Percentiles rank a stretch among this genome's conserved stretches.
Conservation (phyloP, 495 filamentous ascomycete genomes). For the Melanomma pulvis-pyrius region DNA sequence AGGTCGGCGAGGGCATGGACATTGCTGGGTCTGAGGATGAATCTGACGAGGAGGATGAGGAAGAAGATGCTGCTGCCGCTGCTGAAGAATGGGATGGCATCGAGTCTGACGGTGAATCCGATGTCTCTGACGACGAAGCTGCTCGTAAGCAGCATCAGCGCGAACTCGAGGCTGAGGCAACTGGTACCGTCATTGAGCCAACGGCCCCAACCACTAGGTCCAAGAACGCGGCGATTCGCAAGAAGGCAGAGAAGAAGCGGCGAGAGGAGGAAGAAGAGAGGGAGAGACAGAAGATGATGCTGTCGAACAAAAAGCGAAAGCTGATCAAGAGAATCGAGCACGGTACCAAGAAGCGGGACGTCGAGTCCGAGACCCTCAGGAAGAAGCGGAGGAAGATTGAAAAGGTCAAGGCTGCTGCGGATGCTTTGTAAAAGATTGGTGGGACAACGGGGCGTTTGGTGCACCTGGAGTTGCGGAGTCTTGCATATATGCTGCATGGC, state of each 20-base stretch:
- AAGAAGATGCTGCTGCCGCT: constrained; percentile 46
- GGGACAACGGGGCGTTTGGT: neutral
- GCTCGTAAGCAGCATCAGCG: constrained; percentile 69
- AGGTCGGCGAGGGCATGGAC: constrained; percentile 61
- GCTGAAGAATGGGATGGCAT: constrained; percentile 46
- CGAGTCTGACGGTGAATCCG: constrained; percentile 55
- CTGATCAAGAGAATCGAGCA: constrained; percentile 51
- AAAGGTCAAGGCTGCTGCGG: constrained; percentile 53
- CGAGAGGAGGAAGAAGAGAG: constrained; percentile 47
- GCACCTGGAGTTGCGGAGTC: constrained; percentile 4
- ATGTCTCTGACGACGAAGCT: constrained; percentile 52
- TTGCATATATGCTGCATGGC: neutral
- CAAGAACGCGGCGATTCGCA: constrained; percentile 38
- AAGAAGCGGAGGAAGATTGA: constrained; percentile 88
- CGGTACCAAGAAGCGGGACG: constrained; percentile 46
- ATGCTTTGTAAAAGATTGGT: constrained; percentile 5
- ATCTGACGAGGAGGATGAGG: constrained; percentile 53
- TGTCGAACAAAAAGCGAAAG: constrained; percentile 48
- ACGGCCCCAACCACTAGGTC: constrained; percentile 17
- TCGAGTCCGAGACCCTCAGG: constrained; percentile 62
- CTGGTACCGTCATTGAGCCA: constrained; percentile 56
- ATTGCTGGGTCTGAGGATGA: constrained; percentile 54
- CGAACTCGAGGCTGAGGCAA: constrained; percentile 89
- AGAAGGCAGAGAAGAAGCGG: constrained; percentile 42
- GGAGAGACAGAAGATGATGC: constrained; percentile 51